Conservation (phyloP, 495 filamentous ascomycete species). For the Oleoguttula mirabilis region DNA sequence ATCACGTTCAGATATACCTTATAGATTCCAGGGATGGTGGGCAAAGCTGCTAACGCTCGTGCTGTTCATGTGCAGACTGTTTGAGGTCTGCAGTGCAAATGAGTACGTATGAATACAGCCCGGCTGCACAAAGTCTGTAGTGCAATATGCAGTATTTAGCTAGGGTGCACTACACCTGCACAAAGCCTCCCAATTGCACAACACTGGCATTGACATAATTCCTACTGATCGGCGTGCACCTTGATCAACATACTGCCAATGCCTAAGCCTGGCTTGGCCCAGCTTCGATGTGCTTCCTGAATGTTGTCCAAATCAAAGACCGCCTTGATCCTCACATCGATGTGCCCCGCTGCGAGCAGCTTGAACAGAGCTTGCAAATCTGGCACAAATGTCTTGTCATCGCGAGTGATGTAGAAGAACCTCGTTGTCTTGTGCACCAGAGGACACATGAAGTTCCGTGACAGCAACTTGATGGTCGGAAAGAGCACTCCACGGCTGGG, state of each 20-base stretch:
- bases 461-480: conserved; percentile 14
- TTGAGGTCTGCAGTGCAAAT: no score
- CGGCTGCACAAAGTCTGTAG: no score
- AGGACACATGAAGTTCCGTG: conserved; percentile 20
- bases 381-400: conserved; percentile 24
- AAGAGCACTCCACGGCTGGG: conserved; percentile 17
- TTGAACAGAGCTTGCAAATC: conserved; percentile 26
- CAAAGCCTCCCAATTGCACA: no score
- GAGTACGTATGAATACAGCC: no score
- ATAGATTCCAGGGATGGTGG: no score
- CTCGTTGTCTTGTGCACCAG: conserved; percentile 20
- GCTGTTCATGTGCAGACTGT: no score
- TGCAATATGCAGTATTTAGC: no score
- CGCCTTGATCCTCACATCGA: conserved; percentile 33
- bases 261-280: conserved; percentile 25
- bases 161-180: no score
- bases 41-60: no score
- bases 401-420: conserved; percentile 31
- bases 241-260: conserved; percentile 32
- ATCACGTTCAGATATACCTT: conserved; percentile 53
- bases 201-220: no score
- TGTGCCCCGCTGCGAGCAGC: conserved; percentile 27
- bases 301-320: conserved; percentile 33
- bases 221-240: no score
- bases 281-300: conserved; percentile 31